phyloP scores from a whole-genome alignment of 768 basidiomycete genomes.

The Sistotremastrum niveocremeum region DNA sequence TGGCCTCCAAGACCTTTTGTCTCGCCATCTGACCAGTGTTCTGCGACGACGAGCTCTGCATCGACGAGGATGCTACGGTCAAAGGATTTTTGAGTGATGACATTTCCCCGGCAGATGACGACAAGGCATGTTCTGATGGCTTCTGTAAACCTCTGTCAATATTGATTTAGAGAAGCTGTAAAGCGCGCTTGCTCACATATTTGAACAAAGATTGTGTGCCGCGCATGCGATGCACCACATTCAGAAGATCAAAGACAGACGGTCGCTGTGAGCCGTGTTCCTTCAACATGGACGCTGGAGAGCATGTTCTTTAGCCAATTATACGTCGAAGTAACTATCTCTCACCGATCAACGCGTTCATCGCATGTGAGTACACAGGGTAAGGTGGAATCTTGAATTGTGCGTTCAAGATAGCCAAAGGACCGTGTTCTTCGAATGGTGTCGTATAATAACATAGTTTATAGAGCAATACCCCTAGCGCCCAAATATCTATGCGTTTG shows the following conservation, averaged over 20 bases:
- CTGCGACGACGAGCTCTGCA: slow-evolving; percentile 15
- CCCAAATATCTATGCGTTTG: slow-evolving; percentile 67
- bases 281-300: slow-evolving; percentile 75
- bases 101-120: slow-evolving; percentile 28
- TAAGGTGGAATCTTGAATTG: slow-evolving; percentile 88
- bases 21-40: slow-evolving; percentile 54
- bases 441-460: slow-evolving; percentile 99
- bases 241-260: slow-evolving; percentile 74
- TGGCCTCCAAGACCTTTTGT: slow-evolving; percentile 67
- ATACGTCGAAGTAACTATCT: slow-evolving; percentile 12
- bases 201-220: slow-evolving; percentile 73
- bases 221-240: slow-evolving; percentile 71
- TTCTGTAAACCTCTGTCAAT: slow-evolving; percentile 2
- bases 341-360: slow-evolving; percentile 74
- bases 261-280: slow-evolving; percentile 84
- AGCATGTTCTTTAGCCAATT: not conserved
- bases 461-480: slow-evolving; percentile 89
- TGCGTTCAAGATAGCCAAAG: slow-evolving; percentile 90
- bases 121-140: slow-evolving; percentile 24
- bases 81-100: not conserved
- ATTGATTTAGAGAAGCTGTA: not conserved
- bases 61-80: slow-evolving; percentile 19
- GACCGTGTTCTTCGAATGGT: slow-evolving; percentile 96
- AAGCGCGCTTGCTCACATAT: slow-evolving; percentile 30
- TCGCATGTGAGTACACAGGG: slow-evolving; percentile 70